Base-by-base conservation (phyloP, 768 basidiomycete species). In the Pisolithus orientalis region DNA sequence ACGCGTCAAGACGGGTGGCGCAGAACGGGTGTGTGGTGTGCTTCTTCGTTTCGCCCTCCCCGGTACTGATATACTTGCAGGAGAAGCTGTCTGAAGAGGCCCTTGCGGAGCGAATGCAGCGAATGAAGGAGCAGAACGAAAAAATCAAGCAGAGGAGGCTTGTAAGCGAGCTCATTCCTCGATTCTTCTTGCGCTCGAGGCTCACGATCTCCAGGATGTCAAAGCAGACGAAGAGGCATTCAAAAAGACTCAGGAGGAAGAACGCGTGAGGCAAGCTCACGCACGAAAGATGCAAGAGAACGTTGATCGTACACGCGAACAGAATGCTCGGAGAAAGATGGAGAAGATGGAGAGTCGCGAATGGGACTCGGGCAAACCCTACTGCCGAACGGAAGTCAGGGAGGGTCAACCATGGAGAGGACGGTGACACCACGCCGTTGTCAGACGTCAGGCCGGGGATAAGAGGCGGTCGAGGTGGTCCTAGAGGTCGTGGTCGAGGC, bases 221-320 rank as follows among this genome's bases (percentile, higher is more conserved):
- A 76, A 82, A 66, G 87, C 88, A 34, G 90, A 92, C 57, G 86
- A 88, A 67, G 83, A 84, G 10, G 86, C 86, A 6, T 91, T 88
- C 70, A 77, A 75, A 55, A 77, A 88, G 69, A 80, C 76, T 5
- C 81, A 90, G 59, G 83, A 85, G 51, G 68, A 68, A 0, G 87
- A 89, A 47, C 80, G 80, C 25, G 74, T 69, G 45, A 83, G 75
- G 62, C 73, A 75, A 54, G 83, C 74, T 6, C 73, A 79, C 39
- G 77, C 64, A 50, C 80, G 82, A 53, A 85, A 83, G 62, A 76
- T 85, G 38, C 90, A 91, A 67, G 80, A 83, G 54, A 74, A 74
- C 32, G 73, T 91, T 53, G 75, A 91, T 64, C 78, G 77, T 28
- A 78, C 85, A 32, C 82, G 89, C 28, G 86, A 88, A 61, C 80